These are phyloP conservation scores for Candida tallmaniae DNA, from an alignment of 805 yeast genomes.

Conservation along the genomic window DNA sequence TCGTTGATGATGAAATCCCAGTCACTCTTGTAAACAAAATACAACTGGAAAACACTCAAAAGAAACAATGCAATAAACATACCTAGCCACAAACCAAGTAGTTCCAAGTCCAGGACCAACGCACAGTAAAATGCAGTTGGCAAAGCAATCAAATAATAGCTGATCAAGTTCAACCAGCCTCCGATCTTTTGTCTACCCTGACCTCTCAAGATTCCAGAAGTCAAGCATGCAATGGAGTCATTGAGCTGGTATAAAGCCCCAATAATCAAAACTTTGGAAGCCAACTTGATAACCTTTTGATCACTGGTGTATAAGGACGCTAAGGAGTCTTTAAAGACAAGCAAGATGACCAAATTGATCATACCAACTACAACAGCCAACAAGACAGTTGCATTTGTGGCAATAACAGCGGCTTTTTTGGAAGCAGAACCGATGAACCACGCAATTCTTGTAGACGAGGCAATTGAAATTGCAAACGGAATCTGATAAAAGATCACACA, in stretches of 20 bases:
- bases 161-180: conserved; percentile 44
- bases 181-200: conserved; percentile 58
- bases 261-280: conserved; percentile 38
- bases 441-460: conserved; percentile 73
- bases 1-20: conserved; percentile 40
- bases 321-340: conserved; percentile 28
- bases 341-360: conserved; percentile 36
- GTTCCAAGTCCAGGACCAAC: conserved; percentile 32
- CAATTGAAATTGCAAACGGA: conserved; percentile 72
- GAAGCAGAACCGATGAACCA: conserved; percentile 68
- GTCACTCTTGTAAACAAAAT: conserved; percentile 37
- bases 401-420: conserved; percentile 30
- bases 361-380: conserved; percentile 31
- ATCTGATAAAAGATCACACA: conserved; percentile 67
- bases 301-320: conserved; percentile 43
- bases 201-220: conserved; percentile 55
- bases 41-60: conserved; percentile 38
- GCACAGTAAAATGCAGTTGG: conserved; percentile 46
- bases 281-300: conserved; percentile 28
- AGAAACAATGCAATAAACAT: conserved; percentile 39
- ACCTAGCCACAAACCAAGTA: conserved; percentile 49
- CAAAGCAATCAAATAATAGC: conserved; percentile 46
- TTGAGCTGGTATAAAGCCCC: conserved; percentile 50
- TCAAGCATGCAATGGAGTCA: conserved; percentile 45
- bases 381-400: conserved; percentile 34